Evolutionary conservation across 495 filamentous ascomycete genomes (phyloP).

Genomic region (Pyrenula aspistea): DNA sequence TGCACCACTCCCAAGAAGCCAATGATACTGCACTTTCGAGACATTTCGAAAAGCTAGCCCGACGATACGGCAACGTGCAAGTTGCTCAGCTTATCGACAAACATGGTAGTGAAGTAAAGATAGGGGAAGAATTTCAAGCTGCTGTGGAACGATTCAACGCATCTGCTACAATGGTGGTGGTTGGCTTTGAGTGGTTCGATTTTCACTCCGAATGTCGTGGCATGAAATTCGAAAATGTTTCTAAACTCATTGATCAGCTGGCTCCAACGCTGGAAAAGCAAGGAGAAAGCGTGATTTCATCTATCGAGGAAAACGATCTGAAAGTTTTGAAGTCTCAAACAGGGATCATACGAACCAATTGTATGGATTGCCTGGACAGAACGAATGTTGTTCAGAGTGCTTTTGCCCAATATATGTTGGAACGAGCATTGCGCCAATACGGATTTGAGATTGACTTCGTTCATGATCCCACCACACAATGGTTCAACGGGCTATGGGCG

Average conservation of each 20-base stretch:
- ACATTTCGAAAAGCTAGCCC: constrained; percentile 58
- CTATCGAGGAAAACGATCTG: constrained; percentile 19
- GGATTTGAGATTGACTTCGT: constrained; percentile 59
- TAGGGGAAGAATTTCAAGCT: constrained; percentile 67
- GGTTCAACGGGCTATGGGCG: constrained; percentile 94
- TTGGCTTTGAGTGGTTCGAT: constrained; percentile 89
- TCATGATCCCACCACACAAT: constrained; percentile 58
- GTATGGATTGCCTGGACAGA: constrained; percentile 94
- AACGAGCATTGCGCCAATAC: constrained; percentile 61
- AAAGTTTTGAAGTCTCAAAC: constrained; percentile 43
- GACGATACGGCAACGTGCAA: constrained; percentile 63
- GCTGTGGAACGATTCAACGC: constrained; percentile 48
- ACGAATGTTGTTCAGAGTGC: constrained; percentile 91
- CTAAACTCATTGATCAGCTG: constrained; percentile 59
- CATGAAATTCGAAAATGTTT: constrained; percentile 95
- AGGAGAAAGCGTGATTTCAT: constrained; percentile 45
- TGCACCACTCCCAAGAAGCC: constrained; percentile 62
- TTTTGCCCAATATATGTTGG: constrained; percentile 63
- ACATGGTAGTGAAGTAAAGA: constrained; percentile 60
- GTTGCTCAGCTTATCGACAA: constrained; percentile 82
- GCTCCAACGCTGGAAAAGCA: constrained; percentile 47
- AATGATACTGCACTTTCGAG: constrained; percentile 67
- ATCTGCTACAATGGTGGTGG: constrained; percentile 5
- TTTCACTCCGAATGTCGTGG: constrained; percentile 84
- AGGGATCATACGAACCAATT: constrained; percentile 80